These are phyloP conservation scores for Domatiomyces catenatus DNA, from an alignment of 2,329 filamentous ascomycete genomes.

Conservation along the genomic window DNA sequence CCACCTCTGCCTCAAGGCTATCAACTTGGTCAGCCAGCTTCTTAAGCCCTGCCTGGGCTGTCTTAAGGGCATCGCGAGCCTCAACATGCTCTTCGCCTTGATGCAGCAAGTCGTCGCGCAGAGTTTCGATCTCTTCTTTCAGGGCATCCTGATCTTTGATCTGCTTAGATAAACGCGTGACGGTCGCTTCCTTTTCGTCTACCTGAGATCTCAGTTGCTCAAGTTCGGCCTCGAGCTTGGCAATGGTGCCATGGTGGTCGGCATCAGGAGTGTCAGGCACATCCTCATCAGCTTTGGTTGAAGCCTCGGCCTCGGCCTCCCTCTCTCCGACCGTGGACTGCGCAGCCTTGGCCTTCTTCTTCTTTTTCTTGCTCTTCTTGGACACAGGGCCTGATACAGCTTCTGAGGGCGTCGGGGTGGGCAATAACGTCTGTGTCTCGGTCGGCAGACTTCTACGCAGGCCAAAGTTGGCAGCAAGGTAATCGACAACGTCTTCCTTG, in stretches of 20 bases:
- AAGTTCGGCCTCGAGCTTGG: constrained; percentile 18
- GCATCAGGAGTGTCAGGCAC: constrained; percentile 9
- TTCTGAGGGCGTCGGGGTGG: constrained; percentile 6
- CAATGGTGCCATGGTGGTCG: constrained; percentile 18
- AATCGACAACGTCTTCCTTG: constrained; percentile 22
- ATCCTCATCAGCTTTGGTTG: constrained; percentile 20
- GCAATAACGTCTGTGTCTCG: not conserved
- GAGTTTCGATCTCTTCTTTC: constrained; percentile 68
- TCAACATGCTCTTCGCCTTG: constrained; percentile 75
- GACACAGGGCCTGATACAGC: constrained; percentile 13
- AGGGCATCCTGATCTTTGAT: constrained; percentile 63
- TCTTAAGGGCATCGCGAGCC: constrained; percentile 59
- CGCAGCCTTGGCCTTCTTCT: constrained; percentile 47
- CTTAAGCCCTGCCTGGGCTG: constrained; percentile 53
- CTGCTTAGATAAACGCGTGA: constrained; percentile 55
- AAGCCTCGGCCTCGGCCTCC: constrained; percentile 26
- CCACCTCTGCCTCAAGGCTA: constrained; percentile 57
- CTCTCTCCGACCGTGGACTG: constrained; percentile 18
- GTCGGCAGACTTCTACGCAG: constrained; percentile 8
- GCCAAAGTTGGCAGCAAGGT: constrained; percentile 23
- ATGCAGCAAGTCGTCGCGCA: constrained; percentile 63
- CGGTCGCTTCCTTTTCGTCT: constrained; percentile 51
- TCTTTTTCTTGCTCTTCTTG: constrained; percentile 78
- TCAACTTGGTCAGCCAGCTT: constrained; percentile 48
- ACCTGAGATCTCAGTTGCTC: constrained; percentile 17